Conservation (phyloP, 192 early-diverging fungal genomes). For the Oehlia diaphana region DNA sequence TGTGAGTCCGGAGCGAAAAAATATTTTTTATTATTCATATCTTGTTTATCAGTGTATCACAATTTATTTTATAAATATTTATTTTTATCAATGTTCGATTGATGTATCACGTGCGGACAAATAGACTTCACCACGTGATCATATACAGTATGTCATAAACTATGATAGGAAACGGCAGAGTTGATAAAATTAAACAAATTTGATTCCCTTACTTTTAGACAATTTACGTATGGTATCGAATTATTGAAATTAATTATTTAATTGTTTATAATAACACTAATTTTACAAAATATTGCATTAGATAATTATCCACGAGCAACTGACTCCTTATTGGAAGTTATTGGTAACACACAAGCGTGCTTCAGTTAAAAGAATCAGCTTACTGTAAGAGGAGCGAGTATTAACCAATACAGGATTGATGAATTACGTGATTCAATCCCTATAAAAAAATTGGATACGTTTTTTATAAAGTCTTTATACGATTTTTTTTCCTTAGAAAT, state of each 20-base stretch:
- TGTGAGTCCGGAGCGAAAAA: no score
- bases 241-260: not conserved
- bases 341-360: not conserved
- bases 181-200: not conserved
- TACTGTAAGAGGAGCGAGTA: not conserved
- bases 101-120: no score
- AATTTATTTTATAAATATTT: no score
- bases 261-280: not conserved
- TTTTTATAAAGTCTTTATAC: no score
- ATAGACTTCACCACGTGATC: no score
- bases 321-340: not conserved
- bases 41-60: no score
- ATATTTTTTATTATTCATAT: no score
- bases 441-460: no score
- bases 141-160: no score
- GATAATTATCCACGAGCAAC: not conserved
- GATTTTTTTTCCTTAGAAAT: no score
- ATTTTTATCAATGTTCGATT: no score
- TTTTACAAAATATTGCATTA: slow-evolving; percentile 11
- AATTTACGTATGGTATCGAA: not conserved
- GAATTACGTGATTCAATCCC: not conserved
- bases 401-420: not conserved
- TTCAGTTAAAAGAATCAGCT: not conserved
- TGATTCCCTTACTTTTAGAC: not conserved
- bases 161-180: not conserved